These are phyloP conservation scores for Chenopodium suecicum DNA, from an alignment of 148 eudicot genomes.

Conservation along the genomic window DNA sequence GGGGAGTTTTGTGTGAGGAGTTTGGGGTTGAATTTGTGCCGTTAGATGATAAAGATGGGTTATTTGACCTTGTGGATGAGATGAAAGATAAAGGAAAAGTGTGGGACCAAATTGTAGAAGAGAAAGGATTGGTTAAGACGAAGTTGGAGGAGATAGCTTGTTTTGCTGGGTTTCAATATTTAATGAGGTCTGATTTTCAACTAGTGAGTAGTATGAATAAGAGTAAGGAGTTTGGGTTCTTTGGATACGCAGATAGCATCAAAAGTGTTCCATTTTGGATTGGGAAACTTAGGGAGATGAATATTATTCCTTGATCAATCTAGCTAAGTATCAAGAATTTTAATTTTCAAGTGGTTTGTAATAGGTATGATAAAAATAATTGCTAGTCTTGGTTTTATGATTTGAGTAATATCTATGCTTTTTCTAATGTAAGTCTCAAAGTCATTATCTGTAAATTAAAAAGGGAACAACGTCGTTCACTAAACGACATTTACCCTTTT, in stretches of 20 bases:
- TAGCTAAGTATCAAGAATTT: no score
- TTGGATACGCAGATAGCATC: conserved; percentile 35
- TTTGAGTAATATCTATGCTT: no score
- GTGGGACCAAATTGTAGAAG: conserved; percentile 49
- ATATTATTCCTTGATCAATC: conserved; percentile 30
- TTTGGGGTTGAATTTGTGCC: conserved; percentile 36
- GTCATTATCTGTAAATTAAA: no score
- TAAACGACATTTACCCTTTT: no score
- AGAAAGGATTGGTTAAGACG: conserved; percentile 34
- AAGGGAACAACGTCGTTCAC: no score
- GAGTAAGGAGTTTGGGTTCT: conserved; percentile 46
- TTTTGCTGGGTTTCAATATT: conserved; percentile 17
- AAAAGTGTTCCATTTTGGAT: conserved; percentile 35
- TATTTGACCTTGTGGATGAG: conserved; percentile 33
- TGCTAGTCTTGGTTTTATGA: no score
- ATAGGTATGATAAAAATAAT: no score
- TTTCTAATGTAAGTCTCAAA: no score
- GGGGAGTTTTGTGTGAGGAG: conserved; percentile 39
- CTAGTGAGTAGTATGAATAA: conserved; percentile 45
- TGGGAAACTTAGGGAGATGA: conserved; percentile 34
- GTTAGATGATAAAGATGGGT: conserved; percentile 29
- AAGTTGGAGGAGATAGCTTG: conserved; percentile 39
- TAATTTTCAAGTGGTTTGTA: no score
- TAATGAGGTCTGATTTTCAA: conserved; percentile 22
- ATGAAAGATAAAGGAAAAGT: conserved; percentile 42